Percentiles rank a stretch among this genome's conserved stretches.
Conservation (phyloP, 2,329 filamentous ascomycete species). For the Phialophora macrospora region DNA sequence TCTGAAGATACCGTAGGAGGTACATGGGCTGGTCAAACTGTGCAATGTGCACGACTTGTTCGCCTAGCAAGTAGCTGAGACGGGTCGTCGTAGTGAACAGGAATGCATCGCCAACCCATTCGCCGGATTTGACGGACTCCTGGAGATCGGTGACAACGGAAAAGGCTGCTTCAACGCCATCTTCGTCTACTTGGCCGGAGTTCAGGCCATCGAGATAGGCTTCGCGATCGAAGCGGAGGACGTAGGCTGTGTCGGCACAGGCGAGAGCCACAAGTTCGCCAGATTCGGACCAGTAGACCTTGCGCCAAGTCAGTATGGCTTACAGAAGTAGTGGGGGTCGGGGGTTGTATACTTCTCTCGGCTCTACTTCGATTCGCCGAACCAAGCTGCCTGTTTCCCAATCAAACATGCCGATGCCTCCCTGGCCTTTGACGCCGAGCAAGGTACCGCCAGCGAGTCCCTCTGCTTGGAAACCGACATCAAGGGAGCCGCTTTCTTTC, state of each 20-base stretch:
- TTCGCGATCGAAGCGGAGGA: constrained; percentile 88
- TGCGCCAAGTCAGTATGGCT: constrained; percentile 13
- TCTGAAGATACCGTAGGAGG: constrained; percentile 89
- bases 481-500: constrained; percentile 82
- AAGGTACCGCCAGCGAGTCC: constrained; percentile 86
- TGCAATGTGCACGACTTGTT: constrained; percentile 96
- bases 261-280: constrained; percentile 91
- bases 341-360: constrained; percentile 55
- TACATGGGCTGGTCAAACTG: constrained; percentile 98
- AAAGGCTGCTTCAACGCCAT: constrained; percentile 94
- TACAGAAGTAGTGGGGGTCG: not conserved
- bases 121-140: constrained; percentile 88
- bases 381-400: constrained; percentile 90
- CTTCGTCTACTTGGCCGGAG: constrained; percentile 79
- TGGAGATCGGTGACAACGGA: constrained; percentile 95
- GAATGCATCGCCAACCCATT: constrained; percentile 99
- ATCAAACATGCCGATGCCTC: constrained; percentile 94
- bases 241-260: constrained; percentile 94
- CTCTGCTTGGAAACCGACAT: constrained; percentile 94
- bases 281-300: constrained; percentile 97
- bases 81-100: constrained; percentile 98
- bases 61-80: constrained; percentile 95
- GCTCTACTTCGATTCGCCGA: constrained; percentile 83
- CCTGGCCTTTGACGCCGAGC: constrained; percentile 91
- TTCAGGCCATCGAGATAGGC: constrained; percentile 84